phyloP scores from a whole-genome alignment of 257 asterid species.

The Solanum lycopersicoides region DNA sequence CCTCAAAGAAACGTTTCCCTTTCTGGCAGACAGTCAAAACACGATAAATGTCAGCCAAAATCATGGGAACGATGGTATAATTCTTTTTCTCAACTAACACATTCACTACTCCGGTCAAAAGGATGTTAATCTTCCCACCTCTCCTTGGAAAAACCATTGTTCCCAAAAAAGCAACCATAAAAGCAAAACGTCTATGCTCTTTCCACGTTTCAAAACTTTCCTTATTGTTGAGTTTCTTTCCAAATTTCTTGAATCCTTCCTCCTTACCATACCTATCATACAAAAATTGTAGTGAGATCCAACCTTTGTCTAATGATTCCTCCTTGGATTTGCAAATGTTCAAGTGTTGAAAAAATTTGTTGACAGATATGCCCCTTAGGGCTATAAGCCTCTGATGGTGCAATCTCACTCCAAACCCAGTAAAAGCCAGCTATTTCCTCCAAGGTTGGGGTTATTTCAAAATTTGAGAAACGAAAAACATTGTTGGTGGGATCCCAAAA shows the following conservation, averaged over 20 bases:
- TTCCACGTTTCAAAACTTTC: too few species aligned
- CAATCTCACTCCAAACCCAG: not conserved
- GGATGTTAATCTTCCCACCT: not conserved
- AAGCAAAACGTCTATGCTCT: not conserved
- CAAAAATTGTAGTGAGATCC: not conserved
- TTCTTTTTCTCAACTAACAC: not conserved
- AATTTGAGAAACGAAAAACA: too few species aligned
- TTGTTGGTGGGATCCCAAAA: too few species aligned
- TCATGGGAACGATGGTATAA: not conserved
- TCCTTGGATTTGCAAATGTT: too few species aligned
- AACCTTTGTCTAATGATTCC: not conserved
- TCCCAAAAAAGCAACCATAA: not conserved
- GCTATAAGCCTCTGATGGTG: not conserved
- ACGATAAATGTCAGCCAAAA: not conserved
- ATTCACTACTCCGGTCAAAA: not conserved
- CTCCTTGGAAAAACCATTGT: not conserved
- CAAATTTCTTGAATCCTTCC: too few species aligned
- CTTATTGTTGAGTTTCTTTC: not conserved
- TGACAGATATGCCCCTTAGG: not conserved
- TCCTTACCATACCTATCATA: not conserved
- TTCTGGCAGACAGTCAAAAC: not conserved
- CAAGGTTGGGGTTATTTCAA: too few species aligned
- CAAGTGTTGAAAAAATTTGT: too few species aligned
- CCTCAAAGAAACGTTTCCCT: too few species aligned
- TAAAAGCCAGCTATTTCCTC: not conserved